Evolutionary conservation across 495 filamentous ascomycete genomes (phyloP), one percentile per base, ranked within the genome.

Genomic region (Penicillium bovifimosum): DNA sequence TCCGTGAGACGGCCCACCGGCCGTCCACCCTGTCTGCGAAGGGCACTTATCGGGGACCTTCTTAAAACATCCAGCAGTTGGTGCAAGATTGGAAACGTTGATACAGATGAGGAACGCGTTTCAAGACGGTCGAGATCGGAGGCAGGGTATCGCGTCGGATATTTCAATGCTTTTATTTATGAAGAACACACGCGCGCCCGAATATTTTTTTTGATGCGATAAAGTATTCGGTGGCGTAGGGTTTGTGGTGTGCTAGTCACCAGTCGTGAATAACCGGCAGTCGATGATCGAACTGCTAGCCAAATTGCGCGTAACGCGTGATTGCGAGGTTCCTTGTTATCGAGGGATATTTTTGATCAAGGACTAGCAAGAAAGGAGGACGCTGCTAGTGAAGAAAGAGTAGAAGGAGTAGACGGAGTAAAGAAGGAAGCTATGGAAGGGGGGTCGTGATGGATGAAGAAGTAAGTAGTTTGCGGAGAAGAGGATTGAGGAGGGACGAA

Each of bases 1-100:
- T 55, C 45, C 65, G 63, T 61, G 69, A 69, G 72, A 75, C 72
- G 73, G 71, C 73, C 73, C 58, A 58, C 66, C 60, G 72, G 73
- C 72, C 73, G 73, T 74, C 73, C 66, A 68, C 73, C 64, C 61
- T 48, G 53, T 56, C 42, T 70, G 47, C 59, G 53, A 53, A 47
- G 45, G 57, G 48, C 57, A 60, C 53, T 47, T 56, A 54, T 55
- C 50, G 45, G 52, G 27, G 41, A 32, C 56, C 20, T 31, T 20
- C 2, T 56, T 50, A 61, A 59, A 41, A 50, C 57, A 65, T 68
- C 35, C 26, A 41, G 40, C 7, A 35, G 18, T 44, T 51, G 20
- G 20, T 24, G 13, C 11, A 18, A 20, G 33, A 6, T 32, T n/a
- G 13, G n/a, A 14, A 27, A n/a, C 38, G 20, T 14, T 29, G 32